Percentiles rank a stretch among this genome's conserved stretches.
Evolutionary conservation across 148 eudicot species (phyloP).

Genomic region (Gaultheria prostrata): DNA sequence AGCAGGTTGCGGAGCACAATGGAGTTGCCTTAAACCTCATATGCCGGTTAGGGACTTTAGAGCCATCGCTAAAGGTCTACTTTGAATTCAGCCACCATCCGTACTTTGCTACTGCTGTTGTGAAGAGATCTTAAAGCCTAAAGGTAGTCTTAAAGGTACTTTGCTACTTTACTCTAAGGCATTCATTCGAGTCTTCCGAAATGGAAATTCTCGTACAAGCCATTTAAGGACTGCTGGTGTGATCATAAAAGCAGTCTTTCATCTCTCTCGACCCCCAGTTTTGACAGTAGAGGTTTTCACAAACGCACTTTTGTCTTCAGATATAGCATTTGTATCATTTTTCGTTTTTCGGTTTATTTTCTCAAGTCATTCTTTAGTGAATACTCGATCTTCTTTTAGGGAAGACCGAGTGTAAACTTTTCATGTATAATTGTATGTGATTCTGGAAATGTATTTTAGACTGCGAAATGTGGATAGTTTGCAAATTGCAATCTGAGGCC

Average conservation of each 20-base stretch:
- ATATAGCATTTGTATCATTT: conserved; percentile 16
- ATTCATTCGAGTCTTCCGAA: conserved; percentile 16
- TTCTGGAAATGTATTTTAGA: background rate
- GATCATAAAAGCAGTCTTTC: conserved; percentile 29
- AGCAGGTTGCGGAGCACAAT: conserved; percentile 92
- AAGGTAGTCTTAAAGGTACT: conserved; percentile 10
- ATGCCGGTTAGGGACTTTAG: conserved; percentile 60
- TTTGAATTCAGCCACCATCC: conserved; percentile 86
- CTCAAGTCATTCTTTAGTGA: conserved; percentile 14
- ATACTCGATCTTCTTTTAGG: background rate
- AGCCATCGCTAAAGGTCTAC: conserved; percentile 65
- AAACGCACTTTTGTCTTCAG: conserved; percentile 20
- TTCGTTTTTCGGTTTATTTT: background rate
- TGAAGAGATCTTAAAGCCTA: conserved; percentile 69
- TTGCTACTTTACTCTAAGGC: background rate
- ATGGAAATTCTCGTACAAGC: conserved; percentile 26
- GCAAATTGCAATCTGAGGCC: background rate
- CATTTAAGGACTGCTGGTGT: conserved; percentile 60
- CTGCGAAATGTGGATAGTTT: background rate
- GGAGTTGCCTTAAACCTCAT: conserved; percentile 71
- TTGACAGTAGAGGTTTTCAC: conserved; percentile 25
- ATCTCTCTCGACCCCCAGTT: conserved; percentile 25
- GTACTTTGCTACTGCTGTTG: conserved; percentile 76
- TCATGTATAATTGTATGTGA: background rate
- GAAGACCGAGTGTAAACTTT: background rate